Conservation (phyloP, 148 eudicot genomes). For the Chenopodium album region DNA sequence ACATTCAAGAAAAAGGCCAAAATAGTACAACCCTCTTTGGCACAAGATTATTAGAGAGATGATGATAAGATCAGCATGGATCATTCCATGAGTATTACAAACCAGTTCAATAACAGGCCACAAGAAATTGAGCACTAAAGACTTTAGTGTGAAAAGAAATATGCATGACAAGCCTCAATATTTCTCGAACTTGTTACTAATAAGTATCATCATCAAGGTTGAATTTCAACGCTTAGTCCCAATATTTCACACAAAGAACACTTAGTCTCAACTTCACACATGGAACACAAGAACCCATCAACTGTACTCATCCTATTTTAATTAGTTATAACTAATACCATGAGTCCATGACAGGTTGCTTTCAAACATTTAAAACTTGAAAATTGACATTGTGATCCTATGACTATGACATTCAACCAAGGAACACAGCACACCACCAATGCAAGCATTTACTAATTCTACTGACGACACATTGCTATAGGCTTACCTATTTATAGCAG, state of each 20-base stretch:
- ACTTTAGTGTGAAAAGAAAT: neutral
- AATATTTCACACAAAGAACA: neutral
- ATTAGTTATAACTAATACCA: neutral
- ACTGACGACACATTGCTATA: too few species aligned
- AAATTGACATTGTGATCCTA: neutral
- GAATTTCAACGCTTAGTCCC: neutral
- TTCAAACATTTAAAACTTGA: neutral
- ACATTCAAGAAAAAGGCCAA: neutral
- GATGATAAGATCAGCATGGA: neutral
- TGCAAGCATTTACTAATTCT: neutral
- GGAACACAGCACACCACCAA: neutral
- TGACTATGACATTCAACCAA: neutral
- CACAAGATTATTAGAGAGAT: neutral
- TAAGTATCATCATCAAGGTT: neutral
- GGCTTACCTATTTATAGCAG: too few species aligned
- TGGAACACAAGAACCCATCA: neutral
- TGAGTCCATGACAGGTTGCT: neutral
- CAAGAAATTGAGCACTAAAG: neutral
- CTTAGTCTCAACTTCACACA: neutral
- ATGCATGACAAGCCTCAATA: neutral
- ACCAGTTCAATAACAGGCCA: neutral
- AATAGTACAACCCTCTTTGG: neutral
- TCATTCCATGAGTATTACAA: neutral
- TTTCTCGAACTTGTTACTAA: neutral
- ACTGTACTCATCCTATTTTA: neutral